A percentile compares a stretch with the other conserved stretches of the same genome.
These are phyloP conservation scores for Colletotrichum eleusines DNA, from an alignment of 2,329 filamentous ascomycete genomes.

Conservation along the genomic window DNA sequence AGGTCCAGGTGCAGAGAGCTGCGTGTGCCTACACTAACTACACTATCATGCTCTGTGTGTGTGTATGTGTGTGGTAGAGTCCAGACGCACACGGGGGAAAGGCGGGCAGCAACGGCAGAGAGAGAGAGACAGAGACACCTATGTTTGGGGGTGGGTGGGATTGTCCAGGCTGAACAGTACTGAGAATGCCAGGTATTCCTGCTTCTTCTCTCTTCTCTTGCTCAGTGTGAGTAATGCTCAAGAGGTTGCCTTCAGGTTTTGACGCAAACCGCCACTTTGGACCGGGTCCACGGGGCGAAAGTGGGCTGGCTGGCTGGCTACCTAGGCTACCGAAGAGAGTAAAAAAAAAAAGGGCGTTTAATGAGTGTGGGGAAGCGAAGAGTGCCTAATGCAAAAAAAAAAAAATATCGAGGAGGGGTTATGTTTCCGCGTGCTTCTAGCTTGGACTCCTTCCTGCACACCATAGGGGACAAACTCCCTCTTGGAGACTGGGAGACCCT, in stretches of 20 bases:
- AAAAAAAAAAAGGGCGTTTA: constrained; percentile 23
- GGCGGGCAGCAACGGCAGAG: not conserved
- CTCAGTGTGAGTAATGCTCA: too few relatives aligned
- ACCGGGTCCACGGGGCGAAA: not conserved
- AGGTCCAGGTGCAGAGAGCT: not conserved
- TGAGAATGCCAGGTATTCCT: constrained; percentile 8
- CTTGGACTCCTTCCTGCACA: constrained; percentile 3
- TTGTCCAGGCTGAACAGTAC: too few relatives aligned
- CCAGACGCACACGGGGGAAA: not conserved
- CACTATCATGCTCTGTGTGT: not conserved
- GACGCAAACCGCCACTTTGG: constrained; percentile 16
- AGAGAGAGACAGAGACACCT: too few relatives aligned
- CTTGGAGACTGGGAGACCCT: not conserved
- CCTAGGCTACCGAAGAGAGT: not conserved
- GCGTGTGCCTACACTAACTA: too few relatives aligned
- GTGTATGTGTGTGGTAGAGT: not conserved
- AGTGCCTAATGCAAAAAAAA: constrained; percentile 18
- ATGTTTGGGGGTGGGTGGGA: too few relatives aligned
- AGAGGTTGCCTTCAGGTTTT: not conserved
- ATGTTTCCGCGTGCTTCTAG: constrained; percentile 37
- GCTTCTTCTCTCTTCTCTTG: too few relatives aligned
- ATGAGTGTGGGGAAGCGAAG: constrained; percentile 42
- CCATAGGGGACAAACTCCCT: not conserved
- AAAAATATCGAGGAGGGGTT: constrained; percentile 34
- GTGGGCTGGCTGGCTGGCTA: too few relatives aligned